Percentiles rank a stretch among this genome's conserved stretches.
Evolutionary conservation across 768 basidiomycete species (phyloP).

Genomic region (Kwoniella sp.): DNA sequence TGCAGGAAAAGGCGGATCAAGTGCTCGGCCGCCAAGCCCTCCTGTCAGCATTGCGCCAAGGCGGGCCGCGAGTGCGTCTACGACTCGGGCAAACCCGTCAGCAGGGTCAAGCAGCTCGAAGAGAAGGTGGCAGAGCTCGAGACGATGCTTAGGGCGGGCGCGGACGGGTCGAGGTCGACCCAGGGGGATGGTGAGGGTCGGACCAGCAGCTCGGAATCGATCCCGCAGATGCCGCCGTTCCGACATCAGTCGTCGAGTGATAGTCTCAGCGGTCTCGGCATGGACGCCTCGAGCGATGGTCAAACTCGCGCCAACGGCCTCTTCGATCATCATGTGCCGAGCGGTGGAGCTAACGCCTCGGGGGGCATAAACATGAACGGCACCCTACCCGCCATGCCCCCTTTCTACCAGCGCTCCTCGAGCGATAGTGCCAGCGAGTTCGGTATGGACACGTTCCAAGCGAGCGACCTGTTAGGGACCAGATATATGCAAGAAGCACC

Average conservation of each 20-base stretch:
- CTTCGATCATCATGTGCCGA: no score
- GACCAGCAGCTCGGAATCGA: neutral
- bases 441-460: no score
- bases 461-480: no score
- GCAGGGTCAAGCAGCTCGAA: slow-evolving; percentile 42
- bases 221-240: slow-evolving; percentile 3
- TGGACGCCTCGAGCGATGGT: neutral
- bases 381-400: no score
- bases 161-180: neutral
- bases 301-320: no score
- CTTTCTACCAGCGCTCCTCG: no score
- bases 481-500: no score
- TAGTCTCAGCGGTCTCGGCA: neutral
- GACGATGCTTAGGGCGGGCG: slow-evolving; percentile 6
- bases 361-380: no score
- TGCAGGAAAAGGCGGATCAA: slow-evolving; percentile 39
- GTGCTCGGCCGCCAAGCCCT: slow-evolving; percentile 37
- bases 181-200: neutral
- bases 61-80: slow-evolving; percentile 36
- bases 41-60: slow-evolving; percentile 37
- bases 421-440: no score
- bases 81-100: slow-evolving; percentile 40
- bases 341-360: no score
- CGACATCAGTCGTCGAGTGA: slow-evolving; percentile 15
- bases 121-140: slow-evolving; percentile 43